Evolutionary conservation across 2,329 filamentous ascomycete species (phyloP), one percentile per base, ranked within the genome.

Genomic region (Fusarium tricinctum): DNA sequence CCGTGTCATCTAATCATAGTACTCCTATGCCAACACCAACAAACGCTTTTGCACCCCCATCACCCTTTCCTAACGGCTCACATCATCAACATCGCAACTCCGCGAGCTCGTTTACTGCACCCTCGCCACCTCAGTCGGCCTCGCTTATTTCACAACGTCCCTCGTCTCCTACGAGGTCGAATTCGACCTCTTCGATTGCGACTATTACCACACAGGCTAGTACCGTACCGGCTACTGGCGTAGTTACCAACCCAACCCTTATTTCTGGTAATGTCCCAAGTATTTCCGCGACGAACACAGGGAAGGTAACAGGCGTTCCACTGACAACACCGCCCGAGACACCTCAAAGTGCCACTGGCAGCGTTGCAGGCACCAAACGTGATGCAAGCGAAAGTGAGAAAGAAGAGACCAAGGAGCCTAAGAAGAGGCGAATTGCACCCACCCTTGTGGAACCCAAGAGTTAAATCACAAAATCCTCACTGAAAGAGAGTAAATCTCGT

Each of bases 241-340:
- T 93, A 30, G 83, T 92, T 48, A 94, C 90, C 75, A 94, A 94
- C 54, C 92, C 93, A 2, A 89, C 92, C 1, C 88, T 96, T 1
- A 91, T 92, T 10, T 86, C 93, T 32, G 91, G 93, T 15, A 92
- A 85, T 54, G 86, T 97, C 17, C 93, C 94, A 0, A 86, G 90
- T 52, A 88, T 97, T 26, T 89, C 92, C 14, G 92, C 92, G 8
- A 83, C 91, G 12, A 91, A 90, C 67, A 92, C 91, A 2, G 85
- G 84, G 43, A 88, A 88, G 72, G 81, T 87, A 5, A 82, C 83
- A 0, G 84, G 86, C 0, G 81, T 97, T 43, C 92, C 94, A 0
- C 88, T 97, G 73, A 93, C 92, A 38, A 97, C 95, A 9, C 95
- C 96, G 4, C 96, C 95, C 1, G 92, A 97, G 77, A 98, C 95